phyloP scores from a whole-genome alignment of 768 basidiomycete genomes.

The Lactifluus hygrophoroides region DNA sequence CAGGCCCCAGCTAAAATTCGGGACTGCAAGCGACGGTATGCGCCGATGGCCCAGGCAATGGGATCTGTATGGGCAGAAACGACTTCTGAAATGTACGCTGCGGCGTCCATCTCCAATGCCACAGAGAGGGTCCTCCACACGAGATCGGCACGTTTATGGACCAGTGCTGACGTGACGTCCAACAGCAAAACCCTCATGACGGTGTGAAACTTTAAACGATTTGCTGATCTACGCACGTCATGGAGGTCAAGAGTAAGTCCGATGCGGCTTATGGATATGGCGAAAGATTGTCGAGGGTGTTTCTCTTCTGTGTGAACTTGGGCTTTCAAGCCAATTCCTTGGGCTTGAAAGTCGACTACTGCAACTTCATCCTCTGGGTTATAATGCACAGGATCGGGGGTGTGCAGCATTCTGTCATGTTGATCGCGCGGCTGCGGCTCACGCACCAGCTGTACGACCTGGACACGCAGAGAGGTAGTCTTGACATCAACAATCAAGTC shows the following conservation, averaged over 20 bases:
- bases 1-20: background rate
- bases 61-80: background rate
- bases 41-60: background rate
- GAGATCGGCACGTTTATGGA: slow-evolving; percentile 10
- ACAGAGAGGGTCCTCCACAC: slow-evolving; percentile 11
- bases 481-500: slow-evolving; percentile 10
- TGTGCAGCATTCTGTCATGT: background rate
- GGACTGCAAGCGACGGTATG: background rate
- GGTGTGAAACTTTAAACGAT: background rate
- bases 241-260: slow-evolving; percentile 2
- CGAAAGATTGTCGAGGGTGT: slow-evolving; percentile 8
- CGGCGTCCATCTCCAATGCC: slow-evolving; percentile 8
- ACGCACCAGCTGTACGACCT: slow-evolving; percentile 2
- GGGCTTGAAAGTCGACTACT: slow-evolving; percentile 9
- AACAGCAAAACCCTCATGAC: slow-evolving; percentile 2
- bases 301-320: slow-evolving; percentile 5
- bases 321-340: slow-evolving; percentile 7
- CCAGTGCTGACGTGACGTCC: background rate
- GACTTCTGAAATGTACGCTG: slow-evolving; percentile 2
- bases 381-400: background rate
- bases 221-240: background rate
- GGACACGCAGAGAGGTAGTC: slow-evolving; percentile 7
- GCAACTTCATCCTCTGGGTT: background rate
- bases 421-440: background rate
- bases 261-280: background rate